These are phyloP conservation scores for Pugionium cornutum DNA, from an alignment of 345 rosid genomes.

Conservation along the genomic window DNA sequence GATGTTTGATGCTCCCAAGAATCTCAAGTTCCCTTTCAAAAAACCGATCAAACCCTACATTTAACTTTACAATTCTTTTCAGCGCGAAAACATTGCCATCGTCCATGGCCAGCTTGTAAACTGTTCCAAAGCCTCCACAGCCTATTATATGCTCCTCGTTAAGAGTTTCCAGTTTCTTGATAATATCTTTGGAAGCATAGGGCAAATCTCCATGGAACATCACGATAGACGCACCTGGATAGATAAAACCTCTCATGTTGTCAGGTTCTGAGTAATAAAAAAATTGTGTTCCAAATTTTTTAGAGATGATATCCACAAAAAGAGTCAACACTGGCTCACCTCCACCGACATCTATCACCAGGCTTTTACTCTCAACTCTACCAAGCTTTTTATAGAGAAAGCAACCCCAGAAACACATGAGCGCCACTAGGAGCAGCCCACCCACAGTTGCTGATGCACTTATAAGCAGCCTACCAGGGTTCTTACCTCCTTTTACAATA, in stretches of 20 bases:
- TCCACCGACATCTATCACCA: conserved; percentile 87
- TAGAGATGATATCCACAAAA: conserved; percentile 22
- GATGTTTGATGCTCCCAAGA: conserved; percentile 97
- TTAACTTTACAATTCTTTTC: conserved; percentile 81
- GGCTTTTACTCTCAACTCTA: conserved; percentile 69
- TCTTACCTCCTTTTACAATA: conserved; percentile 61
- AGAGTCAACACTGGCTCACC: conserved; percentile 52
- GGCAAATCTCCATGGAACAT: conserved; percentile 99
- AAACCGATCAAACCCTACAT: conserved; percentile 92
- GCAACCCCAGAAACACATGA: conserved; percentile 99
- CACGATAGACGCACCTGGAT: conserved; percentile 89
- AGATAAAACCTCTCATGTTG: conserved; percentile 26
- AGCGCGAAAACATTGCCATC: conserved; percentile 92
- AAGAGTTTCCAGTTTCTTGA: conserved; percentile 81
- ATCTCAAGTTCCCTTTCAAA: conserved; percentile 97
- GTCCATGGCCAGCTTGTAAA: conserved; percentile 94
- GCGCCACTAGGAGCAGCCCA: conserved; percentile 94
- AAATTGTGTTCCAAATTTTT: conserved; percentile 5
- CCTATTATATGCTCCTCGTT: conserved; percentile 90
- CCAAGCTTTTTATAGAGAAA: conserved; percentile 95
- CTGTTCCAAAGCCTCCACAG: conserved; percentile 93
- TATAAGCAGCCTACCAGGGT: conserved; percentile 73
- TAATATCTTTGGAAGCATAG: conserved; percentile 91
- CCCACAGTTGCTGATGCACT: conserved; percentile 97
- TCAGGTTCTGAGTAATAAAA: conserved; percentile 7